These are phyloP conservation scores for Diutina ranongensis DNA, from an alignment of 1,139 yeast genomes.

Conservation along the genomic window DNA sequence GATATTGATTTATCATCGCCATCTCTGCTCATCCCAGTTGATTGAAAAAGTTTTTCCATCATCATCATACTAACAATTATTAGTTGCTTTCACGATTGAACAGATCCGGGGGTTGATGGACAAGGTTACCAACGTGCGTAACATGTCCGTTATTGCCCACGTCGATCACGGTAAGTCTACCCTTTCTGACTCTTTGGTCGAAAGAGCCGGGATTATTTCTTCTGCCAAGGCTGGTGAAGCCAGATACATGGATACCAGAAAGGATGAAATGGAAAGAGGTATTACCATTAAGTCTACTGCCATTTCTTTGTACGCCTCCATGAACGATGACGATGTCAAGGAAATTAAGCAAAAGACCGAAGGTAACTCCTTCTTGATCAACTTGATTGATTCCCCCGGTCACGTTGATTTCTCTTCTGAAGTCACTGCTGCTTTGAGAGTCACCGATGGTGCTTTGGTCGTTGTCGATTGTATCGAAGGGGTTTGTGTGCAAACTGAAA, in stretches of 20 bases:
- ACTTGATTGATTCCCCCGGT: constrained; percentile 99
- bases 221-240: constrained; percentile 99
- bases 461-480: constrained; percentile 99
- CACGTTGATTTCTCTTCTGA: constrained; percentile 99
- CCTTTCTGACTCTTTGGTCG: constrained; percentile 97
- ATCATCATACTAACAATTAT: constrained; percentile 13
- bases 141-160: constrained; percentile 99
- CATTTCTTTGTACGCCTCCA: constrained; percentile 86
- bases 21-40: too few relatives aligned
- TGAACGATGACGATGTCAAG: constrained; percentile 84
- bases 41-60: too few relatives aligned
- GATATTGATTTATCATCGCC: neutral
- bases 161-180: constrained; percentile 99
- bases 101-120: constrained; percentile 99
- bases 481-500: constrained; percentile 99
- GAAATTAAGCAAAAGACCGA: constrained; percentile 92
- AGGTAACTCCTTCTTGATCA: constrained; percentile 91
- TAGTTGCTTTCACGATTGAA: constrained; percentile 69
- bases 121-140: constrained; percentile 98
- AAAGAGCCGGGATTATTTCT: constrained; percentile 98
- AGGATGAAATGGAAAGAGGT: constrained; percentile 99
- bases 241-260: constrained; percentile 99
- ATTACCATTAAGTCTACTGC: constrained; percentile 98
- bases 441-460: constrained; percentile 99
- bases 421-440: constrained; percentile 99